Conservation (phyloP, 1,139 yeast species). For the Scheffersomyces stambukii region DNA sequence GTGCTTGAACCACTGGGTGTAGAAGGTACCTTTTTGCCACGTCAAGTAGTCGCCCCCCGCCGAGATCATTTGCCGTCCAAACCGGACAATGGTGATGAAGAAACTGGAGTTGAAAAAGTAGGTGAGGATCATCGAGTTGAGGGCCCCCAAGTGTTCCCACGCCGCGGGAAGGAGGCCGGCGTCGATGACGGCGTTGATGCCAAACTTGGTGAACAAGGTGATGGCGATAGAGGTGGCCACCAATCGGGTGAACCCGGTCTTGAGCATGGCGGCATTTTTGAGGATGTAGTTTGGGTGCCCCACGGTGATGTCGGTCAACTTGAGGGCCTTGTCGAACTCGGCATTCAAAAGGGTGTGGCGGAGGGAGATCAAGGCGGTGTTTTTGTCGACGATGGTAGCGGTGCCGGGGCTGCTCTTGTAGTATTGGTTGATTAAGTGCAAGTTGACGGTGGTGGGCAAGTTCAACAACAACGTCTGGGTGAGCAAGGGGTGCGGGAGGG, state of each 20-base stretch:
- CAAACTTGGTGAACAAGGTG: conserved; percentile 36
- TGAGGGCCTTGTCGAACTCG: conserved; percentile 54
- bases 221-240: conserved; percentile 30
- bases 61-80: conserved; percentile 43
- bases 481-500: conserved; percentile 22
- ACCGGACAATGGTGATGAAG: conserved; percentile 55
- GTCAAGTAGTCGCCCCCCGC: conserved; percentile 55
- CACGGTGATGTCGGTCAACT: conserved; percentile 56
- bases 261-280: conserved; percentile 24
- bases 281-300: conserved; percentile 51
- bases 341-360: conserved; percentile 56
- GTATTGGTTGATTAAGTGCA: conserved; percentile 28
- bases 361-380: conserved; percentile 57
- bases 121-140: conserved; percentile 60
- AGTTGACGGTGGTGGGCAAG: conserved; percentile 27
- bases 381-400: conserved; percentile 30
- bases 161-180: conserved; percentile 27
- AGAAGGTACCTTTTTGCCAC: conserved; percentile 66
- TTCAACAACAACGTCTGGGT: conserved; percentile 28
- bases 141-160: conserved; percentile 45
- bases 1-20: conserved; percentile 61
- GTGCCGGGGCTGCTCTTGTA: conserved; percentile 31
- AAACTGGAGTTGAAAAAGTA: conserved; percentile 61
- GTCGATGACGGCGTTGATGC: conserved; percentile 33
- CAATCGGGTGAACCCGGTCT: conserved; percentile 25